These are phyloP conservation scores for Dioscorea zingiberensis DNA, from an alignment of 106 monocot species.

Conservation along the genomic window DNA sequence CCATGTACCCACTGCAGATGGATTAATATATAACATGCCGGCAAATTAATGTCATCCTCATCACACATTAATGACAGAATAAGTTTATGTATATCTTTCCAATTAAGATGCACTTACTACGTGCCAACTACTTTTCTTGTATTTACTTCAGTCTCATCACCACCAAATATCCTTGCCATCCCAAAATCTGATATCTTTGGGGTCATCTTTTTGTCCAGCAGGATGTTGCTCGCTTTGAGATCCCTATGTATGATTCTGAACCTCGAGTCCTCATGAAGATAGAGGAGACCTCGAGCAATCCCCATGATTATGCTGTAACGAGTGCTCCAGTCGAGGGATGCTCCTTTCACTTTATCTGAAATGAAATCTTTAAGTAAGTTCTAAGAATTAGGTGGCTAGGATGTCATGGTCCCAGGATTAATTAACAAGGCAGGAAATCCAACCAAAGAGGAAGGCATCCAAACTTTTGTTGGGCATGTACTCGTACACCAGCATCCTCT, in stretches of 20 bases:
- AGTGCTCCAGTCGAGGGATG: not conserved
- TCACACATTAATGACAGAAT: too few relatives aligned
- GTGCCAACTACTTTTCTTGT: not conserved
- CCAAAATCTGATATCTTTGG: constrained; percentile 7
- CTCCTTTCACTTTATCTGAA: not conserved
- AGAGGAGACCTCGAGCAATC: not conserved
- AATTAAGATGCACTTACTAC: not conserved
- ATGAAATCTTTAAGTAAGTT: not conserved
- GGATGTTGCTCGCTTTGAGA: constrained; percentile 1
- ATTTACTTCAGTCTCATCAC: not conserved
- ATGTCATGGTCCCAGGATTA: too few relatives aligned
- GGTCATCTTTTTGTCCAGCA: not conserved
- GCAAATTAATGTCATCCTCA: not conserved
- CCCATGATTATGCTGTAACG: not conserved
- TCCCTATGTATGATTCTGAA: constrained; percentile 3
- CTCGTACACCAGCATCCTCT: constrained; percentile 27
- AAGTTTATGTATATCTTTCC: too few relatives aligned
- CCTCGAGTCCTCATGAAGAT: constrained; percentile 2
- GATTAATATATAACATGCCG: not conserved
- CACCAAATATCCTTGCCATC: constrained; percentile 1
- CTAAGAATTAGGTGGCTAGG: not conserved
- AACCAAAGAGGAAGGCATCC: constrained; percentile 28
- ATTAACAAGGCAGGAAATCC: not conserved
- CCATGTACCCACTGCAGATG: constrained; percentile 25
- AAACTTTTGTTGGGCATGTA: constrained; percentile 40